Conservation (phyloP, 2,329 filamentous ascomycete genomes). For the Cadophora malorum region DNA sequence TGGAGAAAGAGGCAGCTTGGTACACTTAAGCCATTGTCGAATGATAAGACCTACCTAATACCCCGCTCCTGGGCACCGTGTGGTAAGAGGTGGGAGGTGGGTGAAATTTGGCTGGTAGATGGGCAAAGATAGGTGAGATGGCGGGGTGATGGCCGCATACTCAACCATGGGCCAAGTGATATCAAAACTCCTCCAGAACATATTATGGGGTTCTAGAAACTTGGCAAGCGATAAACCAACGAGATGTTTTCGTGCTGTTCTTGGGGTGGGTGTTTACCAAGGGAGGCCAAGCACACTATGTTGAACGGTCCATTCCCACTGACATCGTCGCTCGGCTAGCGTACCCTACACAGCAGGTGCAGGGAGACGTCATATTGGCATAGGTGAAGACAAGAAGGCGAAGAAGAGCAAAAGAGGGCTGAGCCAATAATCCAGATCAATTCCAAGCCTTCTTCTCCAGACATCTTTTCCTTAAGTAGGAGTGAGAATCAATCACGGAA, state of each 20-base stretch:
- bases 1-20: slow-evolving; percentile 6
- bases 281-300: slow-evolving; percentile 4
- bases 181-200: neutral
- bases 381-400: neutral
- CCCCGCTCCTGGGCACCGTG: slow-evolving; percentile 4
- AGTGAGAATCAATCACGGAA: slow-evolving; percentile 10
- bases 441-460: slow-evolving; percentile 9
- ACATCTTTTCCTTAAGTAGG: neutral
- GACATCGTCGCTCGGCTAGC: neutral
- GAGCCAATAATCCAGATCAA: neutral
- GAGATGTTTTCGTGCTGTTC: neutral
- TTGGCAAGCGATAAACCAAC: slow-evolving; percentile 10
- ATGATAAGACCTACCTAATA: slow-evolving; percentile 5
- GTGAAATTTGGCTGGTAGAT: neutral
- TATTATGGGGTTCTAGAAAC: slow-evolving; percentile 2
- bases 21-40: neutral
- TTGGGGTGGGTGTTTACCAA: slow-evolving; percentile 6
- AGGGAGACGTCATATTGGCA: slow-evolving; percentile 11
- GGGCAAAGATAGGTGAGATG: neutral
- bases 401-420: neutral
- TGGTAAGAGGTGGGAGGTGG: neutral
- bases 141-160: slow-evolving; percentile 9
- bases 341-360: neutral
- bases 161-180: slow-evolving; percentile 9
- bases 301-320: slow-evolving; percentile 6